Percentiles rank a stretch among this genome's conserved stretches.
These are phyloP conservation scores for Leptodermis oblonga DNA, from an alignment of 257 asterid species.

Conservation along the genomic window DNA sequence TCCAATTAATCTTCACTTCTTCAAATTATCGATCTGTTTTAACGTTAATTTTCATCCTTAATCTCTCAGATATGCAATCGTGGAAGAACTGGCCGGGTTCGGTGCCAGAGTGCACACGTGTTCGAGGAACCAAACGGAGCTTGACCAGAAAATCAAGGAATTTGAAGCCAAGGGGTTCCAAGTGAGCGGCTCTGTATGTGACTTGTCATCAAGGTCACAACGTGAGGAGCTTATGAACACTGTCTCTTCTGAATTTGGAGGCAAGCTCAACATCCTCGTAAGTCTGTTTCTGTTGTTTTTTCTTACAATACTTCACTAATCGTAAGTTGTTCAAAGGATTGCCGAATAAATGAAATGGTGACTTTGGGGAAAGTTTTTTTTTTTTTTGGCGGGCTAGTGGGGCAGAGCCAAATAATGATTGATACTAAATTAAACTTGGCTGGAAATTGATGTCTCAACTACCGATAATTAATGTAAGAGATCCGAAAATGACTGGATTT, in stretches of 20 bases:
- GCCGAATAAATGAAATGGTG: not conserved
- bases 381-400: not conserved
- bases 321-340: not conserved
- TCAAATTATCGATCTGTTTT: too few relatives aligned
- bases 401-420: not conserved
- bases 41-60: not conserved
- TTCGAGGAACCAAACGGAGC: conserved; percentile 25
- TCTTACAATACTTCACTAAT: not conserved
- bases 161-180: conserved; percentile 28
- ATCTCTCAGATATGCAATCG: conserved; percentile 28
- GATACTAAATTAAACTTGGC: not conserved
- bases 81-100: conserved; percentile 34
- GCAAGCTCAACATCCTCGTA: conserved; percentile 36
- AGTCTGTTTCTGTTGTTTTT: conserved; percentile 1
- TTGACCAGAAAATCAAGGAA: conserved; percentile 19
- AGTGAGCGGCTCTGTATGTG: conserved; percentile 30
- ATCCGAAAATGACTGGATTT: not conserved
- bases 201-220: conserved; percentile 22
- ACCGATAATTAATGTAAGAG: not conserved
- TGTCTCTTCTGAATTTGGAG: conserved; percentile 21
- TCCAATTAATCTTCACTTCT: not conserved
- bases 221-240: conserved; percentile 24
- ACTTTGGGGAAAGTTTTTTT: not conserved
- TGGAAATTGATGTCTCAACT: conserved; percentile 2
- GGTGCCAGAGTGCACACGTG: conserved; percentile 34